phyloP scores from a whole-genome alignment of 441 rosid genomes.

The Aquilaria agallochum region DNA sequence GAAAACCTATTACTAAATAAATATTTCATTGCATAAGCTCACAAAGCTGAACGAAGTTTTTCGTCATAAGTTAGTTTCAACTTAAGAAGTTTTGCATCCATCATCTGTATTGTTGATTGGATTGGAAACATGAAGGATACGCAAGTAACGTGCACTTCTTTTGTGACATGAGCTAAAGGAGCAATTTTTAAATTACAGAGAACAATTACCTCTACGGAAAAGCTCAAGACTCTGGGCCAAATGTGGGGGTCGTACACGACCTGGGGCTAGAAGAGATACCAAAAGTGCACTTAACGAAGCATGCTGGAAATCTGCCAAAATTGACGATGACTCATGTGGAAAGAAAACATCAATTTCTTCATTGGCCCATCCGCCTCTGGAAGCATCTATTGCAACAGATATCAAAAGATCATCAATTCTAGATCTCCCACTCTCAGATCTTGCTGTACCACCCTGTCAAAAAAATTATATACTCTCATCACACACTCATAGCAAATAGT shows the following conservation, averaged over 20 bases:
- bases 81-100: no score
- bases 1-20: no score
- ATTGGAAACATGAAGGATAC: no score
- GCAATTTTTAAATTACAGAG: background rate
- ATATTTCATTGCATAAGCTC: no score
- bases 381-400: slow-evolving; percentile 44
- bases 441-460: slow-evolving; percentile 62
- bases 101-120: no score
- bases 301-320: slow-evolving; percentile 56
- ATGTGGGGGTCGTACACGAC: slow-evolving; percentile 48
- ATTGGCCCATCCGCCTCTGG: slow-evolving; percentile 49
- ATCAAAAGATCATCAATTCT: slow-evolving; percentile 58
- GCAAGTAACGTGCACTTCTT: background rate
- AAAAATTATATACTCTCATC: slow-evolving; percentile 2
- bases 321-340: slow-evolving; percentile 26
- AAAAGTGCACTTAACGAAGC: slow-evolving; percentile 70
- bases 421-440: slow-evolving; percentile 66
- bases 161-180: background rate
- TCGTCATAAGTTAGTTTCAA: no score
- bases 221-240: slow-evolving; percentile 69
- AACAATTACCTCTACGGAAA: slow-evolving; percentile 61
- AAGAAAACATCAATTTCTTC: slow-evolving; percentile 32
- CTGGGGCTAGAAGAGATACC: slow-evolving; percentile 75
- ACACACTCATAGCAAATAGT: background rate
- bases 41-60: no score